A percentile compares a stretch with the other conserved stretches of the same genome.
Evolutionary conservation across 2,329 filamentous ascomycete species (phyloP).

Genomic region (Stenocarpella maydis): DNA sequence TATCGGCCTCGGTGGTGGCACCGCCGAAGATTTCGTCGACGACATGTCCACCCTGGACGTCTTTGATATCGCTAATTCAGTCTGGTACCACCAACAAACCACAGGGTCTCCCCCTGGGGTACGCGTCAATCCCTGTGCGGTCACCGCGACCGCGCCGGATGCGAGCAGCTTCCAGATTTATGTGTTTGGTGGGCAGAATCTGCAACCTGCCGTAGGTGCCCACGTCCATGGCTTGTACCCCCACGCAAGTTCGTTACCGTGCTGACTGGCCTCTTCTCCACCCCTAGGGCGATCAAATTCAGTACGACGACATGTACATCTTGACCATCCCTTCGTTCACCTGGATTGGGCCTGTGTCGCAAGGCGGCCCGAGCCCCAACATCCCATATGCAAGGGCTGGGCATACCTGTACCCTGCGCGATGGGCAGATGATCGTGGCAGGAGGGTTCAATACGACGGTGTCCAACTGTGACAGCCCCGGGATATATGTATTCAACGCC

Average conservation of each 20-base stretch:
- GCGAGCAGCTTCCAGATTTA: conserved; percentile 81
- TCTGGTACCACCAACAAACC: conserved; percentile 79
- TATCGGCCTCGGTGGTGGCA: conserved; percentile 76
- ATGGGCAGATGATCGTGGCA: conserved; percentile 74
- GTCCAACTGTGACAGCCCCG: conserved; percentile 70
- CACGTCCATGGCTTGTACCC: background rate
- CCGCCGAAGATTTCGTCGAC: conserved; percentile 68
- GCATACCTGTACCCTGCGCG: conserved; percentile 74
- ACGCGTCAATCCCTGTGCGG: conserved; percentile 76
- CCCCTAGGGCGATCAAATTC: conserved; percentile 54
- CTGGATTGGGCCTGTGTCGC: conserved; percentile 70
- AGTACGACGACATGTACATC: conserved; percentile 79
- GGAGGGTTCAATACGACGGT: conserved; percentile 73
- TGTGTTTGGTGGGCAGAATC: conserved; percentile 79
- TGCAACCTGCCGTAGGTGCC: conserved; percentile 66
- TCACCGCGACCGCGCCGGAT: conserved; percentile 73
- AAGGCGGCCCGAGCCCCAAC: conserved; percentile 57
- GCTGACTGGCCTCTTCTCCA: conserved; percentile 28
- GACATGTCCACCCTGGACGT: conserved; percentile 67
- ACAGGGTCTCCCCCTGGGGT: conserved; percentile 68
- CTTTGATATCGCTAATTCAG: conserved; percentile 76
- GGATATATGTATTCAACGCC: conserved; percentile 78
- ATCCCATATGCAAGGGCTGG: conserved; percentile 69
- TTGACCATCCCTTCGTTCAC: conserved; percentile 76
- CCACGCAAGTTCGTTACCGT: background rate